Evolutionary conservation across 208 protist genomes (phyloP), one percentile per base, ranked within the genome.

Genomic region (Novymonas esmeraldas): DNA sequence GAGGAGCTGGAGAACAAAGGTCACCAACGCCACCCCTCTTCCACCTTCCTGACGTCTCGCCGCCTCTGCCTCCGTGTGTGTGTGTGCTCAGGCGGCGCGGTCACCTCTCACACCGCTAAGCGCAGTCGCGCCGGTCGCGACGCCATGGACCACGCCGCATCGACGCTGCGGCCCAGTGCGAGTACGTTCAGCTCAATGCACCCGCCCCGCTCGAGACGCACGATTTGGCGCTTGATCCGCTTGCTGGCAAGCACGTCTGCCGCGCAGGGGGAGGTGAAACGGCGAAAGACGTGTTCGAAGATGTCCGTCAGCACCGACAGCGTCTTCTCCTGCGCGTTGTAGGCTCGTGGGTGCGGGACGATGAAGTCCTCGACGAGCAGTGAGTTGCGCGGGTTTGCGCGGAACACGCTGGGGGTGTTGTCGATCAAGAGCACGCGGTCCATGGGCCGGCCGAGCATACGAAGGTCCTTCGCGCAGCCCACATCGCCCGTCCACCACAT

Each of bases 351-450:
- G 28, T 44, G 9, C 5, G 68, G 51, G n/a, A 70, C 87, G 3
- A 79, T 58, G 59, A 96, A 96, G 68, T 93, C 89, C 24, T 76
- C 58, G 16, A 92, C 81, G 0, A 96, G 62, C 2, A 96, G 58
- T 0, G 80, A 79, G 76, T 91, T 94, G 58, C 66, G 70, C 26
- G 84, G 84, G 63, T 95, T 91, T 0, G 88, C 74, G 46, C 87
- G 85, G 51, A 82, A 93, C 31, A 91, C 93, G 62, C 90, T 85
- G 1, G 87, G 77, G 26, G 89, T 87, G 76, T 97, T 97, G 72
- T 97, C 92, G 20, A 97, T 46, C 26, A 97, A 73, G 22, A 97
- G 48, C 1, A 94, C 66, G 0, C 76, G 73, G 36, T 93, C 78
- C 75, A 97, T 81, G 24, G 89, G 79, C 7, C 92, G 84, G 20